phyloP scores from a whole-genome alignment of 164 flowering plant genomes.

The Vitis cinerea region DNA sequence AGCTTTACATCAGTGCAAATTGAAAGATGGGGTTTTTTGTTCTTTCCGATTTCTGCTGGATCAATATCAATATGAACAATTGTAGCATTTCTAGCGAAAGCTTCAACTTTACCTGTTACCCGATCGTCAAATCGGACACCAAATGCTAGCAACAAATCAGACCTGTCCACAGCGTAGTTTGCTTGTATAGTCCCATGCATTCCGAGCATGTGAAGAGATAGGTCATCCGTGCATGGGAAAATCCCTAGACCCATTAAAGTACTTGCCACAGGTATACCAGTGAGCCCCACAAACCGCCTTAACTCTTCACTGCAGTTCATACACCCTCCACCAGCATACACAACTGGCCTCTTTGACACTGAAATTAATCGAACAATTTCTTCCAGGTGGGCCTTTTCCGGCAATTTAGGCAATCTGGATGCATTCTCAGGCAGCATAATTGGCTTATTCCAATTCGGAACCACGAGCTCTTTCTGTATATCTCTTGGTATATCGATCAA shows the following conservation, averaged over 20 bases:
- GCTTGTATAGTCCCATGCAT: conserved; percentile 83
- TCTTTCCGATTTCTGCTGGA: conserved; percentile 75
- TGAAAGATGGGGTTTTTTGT: conserved; percentile 68
- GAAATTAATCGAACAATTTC: conserved; percentile 54
- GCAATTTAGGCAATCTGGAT: conserved; percentile 47
- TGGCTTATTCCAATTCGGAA: conserved; percentile 54
- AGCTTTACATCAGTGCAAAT: conserved; percentile 61
- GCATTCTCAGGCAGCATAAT: conserved; percentile 47
- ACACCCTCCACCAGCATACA: conserved; percentile 76
- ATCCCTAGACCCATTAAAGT: conserved; percentile 75
- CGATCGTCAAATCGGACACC: conserved; percentile 82
- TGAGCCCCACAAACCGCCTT: conserved; percentile 54
- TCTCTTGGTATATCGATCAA: conserved; percentile 69
- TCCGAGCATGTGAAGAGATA: conserved; percentile 64
- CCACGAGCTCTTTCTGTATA: conserved; percentile 53
- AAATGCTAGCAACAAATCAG: conserved; percentile 67
- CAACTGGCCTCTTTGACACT: conserved; percentile 56
- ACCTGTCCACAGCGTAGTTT: conserved; percentile 60
- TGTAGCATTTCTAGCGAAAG: conserved; percentile 70
- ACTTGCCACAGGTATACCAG: conserved; percentile 70
- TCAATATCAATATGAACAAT: conserved; percentile 77
- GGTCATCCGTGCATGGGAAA: conserved; percentile 37
- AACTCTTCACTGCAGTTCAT: conserved; percentile 60
- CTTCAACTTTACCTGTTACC: conserved; percentile 69
- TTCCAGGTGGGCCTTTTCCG: conserved; percentile 33